Conservation (phyloP, 176 grass and related monocot species). For the Ensete ventricosum region DNA sequence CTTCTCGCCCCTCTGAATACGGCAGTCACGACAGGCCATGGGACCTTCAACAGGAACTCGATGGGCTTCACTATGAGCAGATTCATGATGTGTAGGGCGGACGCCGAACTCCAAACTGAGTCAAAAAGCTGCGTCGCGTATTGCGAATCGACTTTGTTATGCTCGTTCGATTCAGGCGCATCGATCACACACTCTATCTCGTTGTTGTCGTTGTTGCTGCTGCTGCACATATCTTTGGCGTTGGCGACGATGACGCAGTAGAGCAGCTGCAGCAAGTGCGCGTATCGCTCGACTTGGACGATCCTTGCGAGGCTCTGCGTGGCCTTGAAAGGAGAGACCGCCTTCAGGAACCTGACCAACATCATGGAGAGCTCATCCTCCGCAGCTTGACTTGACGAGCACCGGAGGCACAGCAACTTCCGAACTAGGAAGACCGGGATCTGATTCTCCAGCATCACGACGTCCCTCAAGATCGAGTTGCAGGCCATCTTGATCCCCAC, state of each 20-base stretch:
- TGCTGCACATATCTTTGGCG: neutral
- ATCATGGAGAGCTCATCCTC: neutral
- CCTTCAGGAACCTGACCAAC: slow-evolving; percentile 3
- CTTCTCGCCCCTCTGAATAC: neutral
- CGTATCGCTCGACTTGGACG: neutral
- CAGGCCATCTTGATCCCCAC: neutral
- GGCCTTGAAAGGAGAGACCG: slow-evolving; percentile 7
- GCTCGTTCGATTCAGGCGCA: neutral
- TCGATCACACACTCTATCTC: neutral
- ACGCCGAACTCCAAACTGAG: neutral
- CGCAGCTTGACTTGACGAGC: neutral
- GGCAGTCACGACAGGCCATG: neutral
- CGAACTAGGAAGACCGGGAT: slow-evolving; percentile 6
- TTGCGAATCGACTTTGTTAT: neutral
- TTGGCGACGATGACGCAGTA: slow-evolving; percentile 12
- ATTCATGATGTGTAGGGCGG: neutral
- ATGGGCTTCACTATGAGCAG: slow-evolving; percentile 2
- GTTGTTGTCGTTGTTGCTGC: neutral
- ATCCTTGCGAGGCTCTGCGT: neutral
- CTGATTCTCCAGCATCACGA: slow-evolving; percentile 12
- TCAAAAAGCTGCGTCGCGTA: neutral
- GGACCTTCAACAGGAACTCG: neutral
- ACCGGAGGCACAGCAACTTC: neutral
- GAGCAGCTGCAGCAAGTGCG: slow-evolving; percentile 7
- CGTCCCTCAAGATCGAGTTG: slow-evolving; percentile 4